A percentile compares a stretch with the other conserved stretches of the same genome.
These are phyloP conservation scores for Globisporangium emineosum DNA, from an alignment of 352 stramenopile species.

Conservation along the genomic window DNA sequence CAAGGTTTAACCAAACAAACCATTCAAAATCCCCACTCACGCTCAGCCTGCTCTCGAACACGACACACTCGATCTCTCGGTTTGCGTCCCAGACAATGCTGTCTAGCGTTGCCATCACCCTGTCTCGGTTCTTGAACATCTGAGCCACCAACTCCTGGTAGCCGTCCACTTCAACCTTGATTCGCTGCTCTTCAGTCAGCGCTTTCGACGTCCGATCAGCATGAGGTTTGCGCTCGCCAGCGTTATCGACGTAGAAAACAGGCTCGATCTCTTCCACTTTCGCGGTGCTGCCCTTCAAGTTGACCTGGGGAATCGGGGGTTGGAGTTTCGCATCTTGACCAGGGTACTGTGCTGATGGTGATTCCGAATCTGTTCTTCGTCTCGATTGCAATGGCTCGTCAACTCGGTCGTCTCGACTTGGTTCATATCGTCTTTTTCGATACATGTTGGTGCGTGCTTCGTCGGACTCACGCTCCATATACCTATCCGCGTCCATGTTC, in stretches of 20 bases:
- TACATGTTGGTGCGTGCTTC: conserved; percentile 10
- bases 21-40: conserved; percentile 11
- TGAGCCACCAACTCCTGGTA: conserved; percentile 64
- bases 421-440: conserved; percentile 17
- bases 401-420: conserved; percentile 6
- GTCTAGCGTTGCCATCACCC: conserved; percentile 30
- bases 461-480: not conserved
- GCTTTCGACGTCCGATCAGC: conserved; percentile 20
- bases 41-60: conserved; percentile 23
- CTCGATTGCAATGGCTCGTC: conserved; percentile 6
- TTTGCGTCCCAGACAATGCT: conserved; percentile 39
- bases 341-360: not conserved
- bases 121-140: conserved; percentile 44
- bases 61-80: conserved; percentile 20
- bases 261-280: not conserved
- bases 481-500: conserved; percentile 3
- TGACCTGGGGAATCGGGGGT: not conserved
- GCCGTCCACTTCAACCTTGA: conserved; percentile 43
- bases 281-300: not conserved
- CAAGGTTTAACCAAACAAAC: not conserved
- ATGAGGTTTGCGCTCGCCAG: conserved; percentile 31
- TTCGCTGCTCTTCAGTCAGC: conserved; percentile 22
- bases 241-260: conserved; percentile 34
- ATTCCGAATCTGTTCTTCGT: conserved; percentile 1
- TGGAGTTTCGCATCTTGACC: not conserved